Percentiles rank a stretch among this genome's conserved stretches.
Evolutionary conservation across 352 stramenopile species (phyloP).

Genomic region (Phytophthora palmivora): DNA sequence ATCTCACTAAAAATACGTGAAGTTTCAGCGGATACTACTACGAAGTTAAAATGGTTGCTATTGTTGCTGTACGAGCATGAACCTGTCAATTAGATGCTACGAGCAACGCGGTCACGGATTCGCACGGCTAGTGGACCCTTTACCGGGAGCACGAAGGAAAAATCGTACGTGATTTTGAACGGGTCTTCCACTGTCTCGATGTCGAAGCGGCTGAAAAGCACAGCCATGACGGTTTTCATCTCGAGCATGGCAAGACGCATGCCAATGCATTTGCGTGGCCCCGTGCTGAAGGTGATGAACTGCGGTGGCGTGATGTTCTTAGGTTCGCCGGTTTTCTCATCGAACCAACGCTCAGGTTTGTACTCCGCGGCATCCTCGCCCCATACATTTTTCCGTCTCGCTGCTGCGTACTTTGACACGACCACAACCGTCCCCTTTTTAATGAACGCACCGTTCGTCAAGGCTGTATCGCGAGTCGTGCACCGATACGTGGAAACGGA

Average conservation of each 20-base stretch:
- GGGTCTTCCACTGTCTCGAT: slow-evolving; percentile 39
- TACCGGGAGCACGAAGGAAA: slow-evolving; percentile 41
- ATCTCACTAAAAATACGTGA: slow-evolving; percentile 29
- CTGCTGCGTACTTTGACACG: slow-evolving; percentile 59
- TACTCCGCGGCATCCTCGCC: slow-evolving; percentile 48
- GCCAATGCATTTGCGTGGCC: slow-evolving; percentile 67
- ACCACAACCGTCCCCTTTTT: slow-evolving; percentile 47
- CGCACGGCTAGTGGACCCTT: slow-evolving; percentile 43
- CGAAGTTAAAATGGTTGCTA: not conserved
- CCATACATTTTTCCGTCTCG: slow-evolving; percentile 51
- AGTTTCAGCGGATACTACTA: not conserved
- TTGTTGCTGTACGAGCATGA: not conserved
- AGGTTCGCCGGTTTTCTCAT: slow-evolving; percentile 39
- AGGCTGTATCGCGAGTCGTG: slow-evolving; percentile 41
- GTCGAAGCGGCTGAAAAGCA: slow-evolving; percentile 49
- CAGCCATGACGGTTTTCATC: slow-evolving; percentile 51
- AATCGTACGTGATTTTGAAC: slow-evolving; percentile 47
- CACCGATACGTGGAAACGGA: slow-evolving; percentile 21
- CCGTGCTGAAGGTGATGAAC: slow-evolving; percentile 64
- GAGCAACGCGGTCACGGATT: slow-evolving; percentile 11
- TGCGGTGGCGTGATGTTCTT: slow-evolving; percentile 37
- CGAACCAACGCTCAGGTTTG: slow-evolving; percentile 60
- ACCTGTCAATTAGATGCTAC: slow-evolving; percentile 1
- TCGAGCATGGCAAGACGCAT: slow-evolving; percentile 58
- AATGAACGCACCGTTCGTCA: slow-evolving; percentile 64